These are phyloP conservation scores for Boletus sensibilis DNA, from an alignment of 768 basidiomycete species.

Conservation along the genomic window DNA sequence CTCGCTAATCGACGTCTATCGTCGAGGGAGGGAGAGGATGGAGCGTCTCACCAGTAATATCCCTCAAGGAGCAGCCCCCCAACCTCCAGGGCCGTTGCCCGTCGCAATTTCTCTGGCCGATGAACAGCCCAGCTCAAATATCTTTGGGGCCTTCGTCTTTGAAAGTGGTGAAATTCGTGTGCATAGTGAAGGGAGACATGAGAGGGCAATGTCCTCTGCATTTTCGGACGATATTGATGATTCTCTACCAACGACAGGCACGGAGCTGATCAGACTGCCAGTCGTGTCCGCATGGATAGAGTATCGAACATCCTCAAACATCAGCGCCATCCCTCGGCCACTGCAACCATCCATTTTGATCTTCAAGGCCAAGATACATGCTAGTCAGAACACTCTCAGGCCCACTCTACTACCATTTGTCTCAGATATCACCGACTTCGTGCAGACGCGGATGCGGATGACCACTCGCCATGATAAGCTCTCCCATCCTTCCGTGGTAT, in stretches of 20 bases:
- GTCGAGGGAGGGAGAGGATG: conserved; percentile 75
- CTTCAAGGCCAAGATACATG: conserved; percentile 87
- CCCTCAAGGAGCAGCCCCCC: conserved; percentile 36
- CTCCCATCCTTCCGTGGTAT: conserved; percentile 11
- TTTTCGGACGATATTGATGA: conserved; percentile 50
- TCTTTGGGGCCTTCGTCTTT: conserved; percentile 71
- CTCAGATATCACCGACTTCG: conserved; percentile 64
- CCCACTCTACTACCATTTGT: conserved; percentile 86
- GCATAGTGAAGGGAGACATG: conserved; percentile 50
- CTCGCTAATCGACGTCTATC: conserved; percentile 83
- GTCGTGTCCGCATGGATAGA: conserved; percentile 81
- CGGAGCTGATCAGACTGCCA: conserved; percentile 71
- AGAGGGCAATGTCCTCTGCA: conserved; percentile 36
- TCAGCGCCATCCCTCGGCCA: conserved; percentile 36
- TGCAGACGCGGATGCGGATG: conserved; percentile 70
- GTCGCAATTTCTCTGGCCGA: conserved; percentile 5
- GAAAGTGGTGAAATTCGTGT: conserved; percentile 82
- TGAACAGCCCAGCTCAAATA: conserved; percentile 50
- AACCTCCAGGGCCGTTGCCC: conserved; percentile 5
- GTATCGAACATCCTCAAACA: conserved; percentile 58
- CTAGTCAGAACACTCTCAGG: conserved; percentile 79
- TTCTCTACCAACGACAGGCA: conserved; percentile 44
- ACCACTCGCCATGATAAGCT: conserved; percentile 32
- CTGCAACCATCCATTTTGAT: conserved; percentile 60
- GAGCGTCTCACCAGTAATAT: conserved; percentile 58